Evolutionary conservation across 441 rosid species (phyloP).

Genomic region (Manihot esculenta): DNA sequence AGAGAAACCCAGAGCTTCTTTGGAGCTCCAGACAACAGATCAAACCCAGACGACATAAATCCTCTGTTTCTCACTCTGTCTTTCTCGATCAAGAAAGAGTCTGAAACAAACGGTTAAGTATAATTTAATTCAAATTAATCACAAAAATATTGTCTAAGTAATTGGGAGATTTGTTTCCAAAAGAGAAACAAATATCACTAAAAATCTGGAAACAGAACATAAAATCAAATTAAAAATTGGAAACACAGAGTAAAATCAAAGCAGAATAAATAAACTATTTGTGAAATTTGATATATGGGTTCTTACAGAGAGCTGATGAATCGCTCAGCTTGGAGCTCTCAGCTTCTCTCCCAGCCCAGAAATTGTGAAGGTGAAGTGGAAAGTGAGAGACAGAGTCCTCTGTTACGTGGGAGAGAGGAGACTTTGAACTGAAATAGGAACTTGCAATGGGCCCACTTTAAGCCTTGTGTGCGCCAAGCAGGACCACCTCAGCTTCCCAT

Average conservation of each 20-base stretch:
- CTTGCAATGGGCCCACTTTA: background rate
- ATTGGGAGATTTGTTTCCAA: background rate
- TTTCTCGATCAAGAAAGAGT: background rate
- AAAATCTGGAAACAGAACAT: background rate
- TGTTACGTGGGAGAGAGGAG: background rate
- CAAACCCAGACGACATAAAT: slow-evolving; percentile 38
- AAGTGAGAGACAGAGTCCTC: background rate
- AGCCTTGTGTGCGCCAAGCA: background rate
- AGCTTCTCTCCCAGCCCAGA: background rate
- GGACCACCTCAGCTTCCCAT: background rate
- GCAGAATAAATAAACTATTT: background rate
- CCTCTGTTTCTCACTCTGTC: slow-evolving; percentile 9
- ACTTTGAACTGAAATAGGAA: slow-evolving; percentile 1
- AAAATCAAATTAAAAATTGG: background rate
- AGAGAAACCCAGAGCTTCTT: slow-evolving; percentile 28
- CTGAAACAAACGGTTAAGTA: background rate
- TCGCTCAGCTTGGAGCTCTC: background rate
- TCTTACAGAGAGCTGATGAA: background rate
- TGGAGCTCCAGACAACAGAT: slow-evolving; percentile 33
- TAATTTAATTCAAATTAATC: no score
- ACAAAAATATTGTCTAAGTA: no score
- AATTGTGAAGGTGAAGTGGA: background rate
- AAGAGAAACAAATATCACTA: background rate
- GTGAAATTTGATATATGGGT: background rate
- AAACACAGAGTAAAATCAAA: background rate